Conservation (phyloP, 2,329 filamentous ascomycete species). For the Pestalotiopsis sp. region DNA sequence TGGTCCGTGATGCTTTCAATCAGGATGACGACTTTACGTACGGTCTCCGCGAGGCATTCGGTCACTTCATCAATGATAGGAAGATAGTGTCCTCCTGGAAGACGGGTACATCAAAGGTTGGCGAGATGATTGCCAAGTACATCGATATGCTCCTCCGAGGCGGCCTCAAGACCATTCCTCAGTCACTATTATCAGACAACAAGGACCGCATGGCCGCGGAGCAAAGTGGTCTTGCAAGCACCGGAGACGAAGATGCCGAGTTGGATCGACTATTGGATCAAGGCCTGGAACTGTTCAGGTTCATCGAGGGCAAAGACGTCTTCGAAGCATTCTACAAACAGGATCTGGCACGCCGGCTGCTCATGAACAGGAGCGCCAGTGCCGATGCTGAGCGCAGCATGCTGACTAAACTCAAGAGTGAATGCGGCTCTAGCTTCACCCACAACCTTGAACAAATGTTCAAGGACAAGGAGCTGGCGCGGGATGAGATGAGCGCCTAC, state of each 20-base stretch:
- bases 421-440: constrained; percentile 92
- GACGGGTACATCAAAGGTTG: constrained; percentile 88
- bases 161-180: constrained; percentile 80
- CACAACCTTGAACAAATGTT: constrained; percentile 99
- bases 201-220: constrained; percentile 60
- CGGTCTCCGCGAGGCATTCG: constrained; percentile 81
- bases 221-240: constrained; percentile 64
- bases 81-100: constrained; percentile 72
- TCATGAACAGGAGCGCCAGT: constrained; percentile 91
- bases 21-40: constrained; percentile 77
- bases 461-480: constrained; percentile 91
- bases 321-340: constrained; percentile 99
- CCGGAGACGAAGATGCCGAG: constrained; percentile 87
- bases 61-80: constrained; percentile 89
- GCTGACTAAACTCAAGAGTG: constrained; percentile 86
- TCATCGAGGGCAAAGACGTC: constrained; percentile 95
- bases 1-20: constrained; percentile 76
- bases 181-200: constrained; percentile 63
- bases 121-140: constrained; percentile 98
- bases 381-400: constrained; percentile 96
- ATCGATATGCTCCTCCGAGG: constrained; percentile 87
- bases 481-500: constrained; percentile 91
- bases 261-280: constrained; percentile 91
- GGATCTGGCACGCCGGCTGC: constrained; percentile 82
- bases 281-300: constrained; percentile 91